Evolutionary conservation across 2,329 filamentous ascomycete species (phyloP), one percentile per base, ranked within the genome.

Genomic region (Xylaria sp.): DNA sequence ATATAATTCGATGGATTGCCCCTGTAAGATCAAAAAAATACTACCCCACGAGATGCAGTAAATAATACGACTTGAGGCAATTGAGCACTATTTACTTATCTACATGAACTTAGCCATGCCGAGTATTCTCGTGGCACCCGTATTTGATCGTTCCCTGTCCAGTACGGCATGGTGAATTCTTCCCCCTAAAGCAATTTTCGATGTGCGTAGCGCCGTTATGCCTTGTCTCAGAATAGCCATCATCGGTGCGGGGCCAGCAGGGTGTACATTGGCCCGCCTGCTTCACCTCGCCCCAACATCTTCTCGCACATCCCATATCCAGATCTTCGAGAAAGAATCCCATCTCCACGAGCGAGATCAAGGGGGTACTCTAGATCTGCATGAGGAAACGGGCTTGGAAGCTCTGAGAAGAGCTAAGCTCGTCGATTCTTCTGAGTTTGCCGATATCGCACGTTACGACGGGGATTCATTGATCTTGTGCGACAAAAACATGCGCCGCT

Each of bases 321-420:
- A 77, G 6, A 72, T 87, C 25, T 87, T 81, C 66, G 81, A 86
- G 71, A 74, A 76, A 46, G 81, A 84, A 27, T 55, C 72, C 7
- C 75, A 76, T 3, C 76, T 78, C n/a, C 67, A 79, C 61, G 78
- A 78, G 55, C 76, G 81, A 41, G 76, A 73, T 5, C 81, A 85
- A 68, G 84, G 84, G 31, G 84, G 84, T 8, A 81, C 75, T 3
- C 77, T 87, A 2, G 84, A 87, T 66, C 72, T 87, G 8, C 84
- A 87, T 64, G 79, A 78, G 0, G 64, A 74, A 3, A 81, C 80
- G 1, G 84, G 85, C 0, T 78, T 86, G 31, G 73, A 76, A 3
- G 84, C 44, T 6, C 4, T 51, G 3, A 43, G 35, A 38, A 49
- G n/a, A 41, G 49, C 82, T 3, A 78, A 77, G 0, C 71, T 87